Base-by-base conservation (phyloP, 2,329 filamentous ascomycete species). In the Clonostachys solani region DNA sequence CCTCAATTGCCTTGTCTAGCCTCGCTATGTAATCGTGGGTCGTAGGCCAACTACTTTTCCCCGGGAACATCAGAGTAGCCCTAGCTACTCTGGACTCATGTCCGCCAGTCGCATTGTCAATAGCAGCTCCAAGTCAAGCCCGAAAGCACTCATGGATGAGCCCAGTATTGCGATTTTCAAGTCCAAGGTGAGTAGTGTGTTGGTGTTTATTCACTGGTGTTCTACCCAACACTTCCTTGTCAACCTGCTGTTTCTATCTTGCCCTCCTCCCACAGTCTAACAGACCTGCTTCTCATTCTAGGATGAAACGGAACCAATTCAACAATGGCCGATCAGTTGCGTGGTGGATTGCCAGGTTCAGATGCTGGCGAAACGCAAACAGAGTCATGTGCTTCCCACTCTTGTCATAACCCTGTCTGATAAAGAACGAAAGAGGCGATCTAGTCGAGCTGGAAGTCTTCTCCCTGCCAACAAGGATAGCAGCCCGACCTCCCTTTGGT, bases 401-500 rank as follows among this genome's bases (percentile, higher is more conserved):
- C 71, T 86, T 12, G 68, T 83, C 42, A 59, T 86, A 36, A 78
- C 69, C 52, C 65, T 86, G 43, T 70, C 74, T 36, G 81, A 85
- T 52, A 84, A 81, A 59, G 68, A 82, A 52, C 76, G 80, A 47
- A 86, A 84, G 56, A 77, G 83, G 44, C 74, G 83, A 50, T 86
- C 83, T 42, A 86, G 82, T 54, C 74, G 82, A 50, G 79, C 83
- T 5, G 75, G 78, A 5, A 78, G 78, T 4, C 66, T 86, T 18
- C 75, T 73, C 16, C 61, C 74, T 10, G 62, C 68, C 7, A 73
- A 65, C 48, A 81, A 77, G 57, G 76, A 81, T 15, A 64, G 71
- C 2, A 62, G 66, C 9, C 65, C 72, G 4, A 71, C 67, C 9
- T 74, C 72, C 0, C 61, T 86, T 4, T 77, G 76, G 65, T 85